Evolutionary conservation across 495 filamentous ascomycete genomes (phyloP).

Genomic region (Friedmanniomyces simplex): DNA sequence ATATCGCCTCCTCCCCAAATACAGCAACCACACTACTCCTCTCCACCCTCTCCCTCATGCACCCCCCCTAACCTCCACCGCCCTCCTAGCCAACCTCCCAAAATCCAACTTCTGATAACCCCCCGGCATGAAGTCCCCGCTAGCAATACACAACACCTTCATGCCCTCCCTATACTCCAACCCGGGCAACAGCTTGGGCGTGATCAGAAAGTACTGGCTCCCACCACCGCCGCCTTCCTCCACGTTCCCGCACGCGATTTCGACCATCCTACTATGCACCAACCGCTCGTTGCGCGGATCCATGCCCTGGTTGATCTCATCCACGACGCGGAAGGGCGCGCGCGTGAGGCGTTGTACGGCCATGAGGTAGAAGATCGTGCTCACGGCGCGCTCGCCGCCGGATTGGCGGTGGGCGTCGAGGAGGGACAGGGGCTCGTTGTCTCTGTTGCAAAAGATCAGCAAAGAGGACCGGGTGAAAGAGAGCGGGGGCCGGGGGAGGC

Average conservation of each 20-base stretch:
- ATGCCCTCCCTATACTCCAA: conserved; percentile 80
- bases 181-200: conserved; percentile 84
- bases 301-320: conserved; percentile 99
- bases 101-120: conserved; percentile 47
- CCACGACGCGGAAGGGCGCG: conserved; percentile 96
- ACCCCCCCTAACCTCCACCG: conserved; percentile 3
- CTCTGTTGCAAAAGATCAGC: conserved; percentile 29
- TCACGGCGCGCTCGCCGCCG: conserved; percentile 90
- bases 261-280: conserved; percentile 80
- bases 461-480: neutral
- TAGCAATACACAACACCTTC: conserved; percentile 87
- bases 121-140: conserved; percentile 76
- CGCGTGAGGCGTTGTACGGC: conserved; percentile 87
- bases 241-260: conserved; percentile 37
- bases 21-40: too few species aligned
- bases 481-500: too few species aligned
- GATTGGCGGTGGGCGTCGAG: conserved; percentile 90
- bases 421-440: conserved; percentile 70
- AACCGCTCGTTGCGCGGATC: conserved; percentile 96
- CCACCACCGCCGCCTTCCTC: conserved; percentile 39
- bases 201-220: conserved; percentile 84
- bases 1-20: too few species aligned
- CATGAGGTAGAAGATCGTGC: conserved; percentile 99
- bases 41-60: too few species aligned
- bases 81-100: conserved; percentile 31